Evolutionary conservation across 306 rosid species (phyloP), one percentile per base, ranked within the genome.

Genomic region (Cucurbita ficifolia): DNA sequence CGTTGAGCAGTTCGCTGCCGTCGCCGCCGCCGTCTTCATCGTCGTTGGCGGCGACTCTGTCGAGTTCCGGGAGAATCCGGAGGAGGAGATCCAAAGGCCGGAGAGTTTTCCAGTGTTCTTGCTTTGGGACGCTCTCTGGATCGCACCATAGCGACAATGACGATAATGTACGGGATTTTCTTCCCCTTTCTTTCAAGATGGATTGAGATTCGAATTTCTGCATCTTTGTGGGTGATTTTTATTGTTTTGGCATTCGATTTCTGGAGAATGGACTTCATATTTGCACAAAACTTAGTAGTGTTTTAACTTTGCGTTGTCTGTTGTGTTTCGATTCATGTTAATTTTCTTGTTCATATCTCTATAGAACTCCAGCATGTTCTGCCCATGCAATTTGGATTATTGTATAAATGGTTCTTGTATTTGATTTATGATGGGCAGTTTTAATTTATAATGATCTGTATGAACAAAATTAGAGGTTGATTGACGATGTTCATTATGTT

Each of bases 91-190:
- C 88, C 56, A 88, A 76, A 61, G 76, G 85, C 43, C 85, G 36
- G 49, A 71, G 87, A 75, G 84, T 90, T 45, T 86, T 89, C 75
- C 88, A 77, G 38, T 90, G 92, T 18, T 83, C 89, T 79, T 93
- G 98, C 81, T 81, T 93, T 3, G 86, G 93, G 80, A 79, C 84
- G 35, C 36, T 87, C 16, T 90, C 98, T 82, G 86, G 96, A 87
- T 90, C 97, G 80, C 89, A 82, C 80, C 83, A 87, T 33, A 54
- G 83, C 79, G 90, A 86, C 73, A 80, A 87, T 83, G 96, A 84
- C 45, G 89, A 90, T 24, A 72, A 83, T 92, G 97, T 87, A 76
- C n/a, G 62, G 73, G 2, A 18, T 29, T 19, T 18, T 52, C 10
- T n/a, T 71, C 42, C 48, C 17, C 5, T 42, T 36, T 62, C 19